Evolutionary conservation across 495 filamentous ascomycete genomes (phyloP), one percentile per base, ranked within the genome.

Genomic region (Patellaria atrata): DNA sequence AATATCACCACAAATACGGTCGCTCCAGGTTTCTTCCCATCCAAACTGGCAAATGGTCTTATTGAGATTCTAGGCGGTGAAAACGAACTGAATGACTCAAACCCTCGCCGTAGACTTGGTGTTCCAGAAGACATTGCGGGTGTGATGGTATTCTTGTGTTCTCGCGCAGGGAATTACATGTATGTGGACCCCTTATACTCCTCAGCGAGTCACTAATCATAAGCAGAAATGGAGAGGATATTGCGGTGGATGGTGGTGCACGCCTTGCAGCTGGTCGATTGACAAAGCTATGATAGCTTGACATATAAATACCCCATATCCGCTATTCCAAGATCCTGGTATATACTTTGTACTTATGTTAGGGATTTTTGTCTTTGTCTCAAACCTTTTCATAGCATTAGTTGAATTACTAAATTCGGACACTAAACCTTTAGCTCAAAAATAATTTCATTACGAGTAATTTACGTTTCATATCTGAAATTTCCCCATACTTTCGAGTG

Each of bases 1-100:
- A 54, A 61, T 30, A 59, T 63, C 43, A 61, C 58, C 3, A 51
- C 55, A 12, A 62, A 62, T 33, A 53, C 56, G 2, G 49, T 62
- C 9, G 59, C 56, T 2, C 59, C 59, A 16, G 58, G 58, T 5
- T 60, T 62, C 54, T 62, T 60, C 40, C 59, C 58, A 9, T 58
- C 55, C 17, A 60, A 61, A 42, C 42, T 63, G 9, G 58, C 58
- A 7, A 49, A 56, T 30, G 58, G 55, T 3, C 46, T 63, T 35
- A 63, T 63, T 18, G 52, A 59, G 20, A 51, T 50, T 12, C 28
- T 60, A 18, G 58, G 59, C 25, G 59, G 57, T 6, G 32, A 50
- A 24, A 28, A 54, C 32, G 34, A 41, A 10, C 16, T 57, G 30
- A 50, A 39, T 0, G 48, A 47, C 10, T 43, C 36, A 19, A 62